Conservation (phyloP, 352 stramenopile species). For the Phytophthora sp. region DNA sequence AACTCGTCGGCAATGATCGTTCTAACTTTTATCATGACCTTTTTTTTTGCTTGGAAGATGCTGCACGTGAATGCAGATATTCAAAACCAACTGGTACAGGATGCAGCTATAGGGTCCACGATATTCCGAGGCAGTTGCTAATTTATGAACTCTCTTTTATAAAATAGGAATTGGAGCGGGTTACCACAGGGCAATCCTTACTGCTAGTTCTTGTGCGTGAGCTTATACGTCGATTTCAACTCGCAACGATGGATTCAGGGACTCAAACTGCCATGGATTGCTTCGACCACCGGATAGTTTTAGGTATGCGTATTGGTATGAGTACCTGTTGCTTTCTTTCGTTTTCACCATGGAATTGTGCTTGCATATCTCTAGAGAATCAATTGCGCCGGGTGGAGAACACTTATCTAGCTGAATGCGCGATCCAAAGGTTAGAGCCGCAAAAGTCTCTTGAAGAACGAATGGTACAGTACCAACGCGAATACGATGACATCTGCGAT, state of each 20-base stretch:
- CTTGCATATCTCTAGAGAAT: slow-evolving; percentile 51
- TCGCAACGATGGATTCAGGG: slow-evolving; percentile 46
- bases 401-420: slow-evolving; percentile 53
- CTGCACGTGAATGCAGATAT: slow-evolving; percentile 31
- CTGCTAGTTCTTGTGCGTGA: slow-evolving; percentile 50
- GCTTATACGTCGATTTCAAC: slow-evolving; percentile 34
- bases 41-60: slow-evolving; percentile 32
- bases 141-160: background rate
- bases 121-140: background rate
- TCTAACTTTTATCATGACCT: too few species aligned
- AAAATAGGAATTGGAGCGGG: slow-evolving; percentile 25
- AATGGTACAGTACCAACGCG: slow-evolving; percentile 70
- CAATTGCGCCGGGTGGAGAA: slow-evolving; percentile 73
- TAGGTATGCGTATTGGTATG: slow-evolving; percentile 46
- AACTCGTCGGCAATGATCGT: background rate
- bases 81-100: slow-evolving; percentile 36
- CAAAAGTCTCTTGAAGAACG: slow-evolving; percentile 58
- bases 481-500: slow-evolving; percentile 69
- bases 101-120: background rate
- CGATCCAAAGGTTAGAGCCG: slow-evolving; percentile 42
- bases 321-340: background rate
- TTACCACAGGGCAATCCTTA: slow-evolving; percentile 18
- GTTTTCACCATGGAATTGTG: background rate
- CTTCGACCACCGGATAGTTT: slow-evolving; percentile 63
- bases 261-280: slow-evolving; percentile 74